Evolutionary conservation across 2,329 filamentous ascomycete species (phyloP).

Genomic region (Trichoderma polysporum): DNA sequence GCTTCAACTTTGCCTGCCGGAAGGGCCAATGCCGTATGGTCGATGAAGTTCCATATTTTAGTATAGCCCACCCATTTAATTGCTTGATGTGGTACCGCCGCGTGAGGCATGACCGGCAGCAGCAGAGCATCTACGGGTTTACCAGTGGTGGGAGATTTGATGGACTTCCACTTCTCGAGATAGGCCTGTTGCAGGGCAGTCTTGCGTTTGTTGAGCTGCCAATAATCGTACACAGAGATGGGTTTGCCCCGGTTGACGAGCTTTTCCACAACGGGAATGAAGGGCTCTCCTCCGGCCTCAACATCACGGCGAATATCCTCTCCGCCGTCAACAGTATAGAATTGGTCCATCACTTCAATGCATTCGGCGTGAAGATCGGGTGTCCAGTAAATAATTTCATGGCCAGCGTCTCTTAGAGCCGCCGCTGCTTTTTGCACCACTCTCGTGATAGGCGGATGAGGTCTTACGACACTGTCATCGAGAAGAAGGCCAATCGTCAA

Average conservation of each 20-base stretch:
- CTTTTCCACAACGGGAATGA: slow-evolving; percentile 57
- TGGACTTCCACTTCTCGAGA: not conserved
- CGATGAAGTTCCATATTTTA: not conserved
- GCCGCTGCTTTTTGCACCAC: slow-evolving; percentile 69
- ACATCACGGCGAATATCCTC: slow-evolving; percentile 42
- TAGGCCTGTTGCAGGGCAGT: not conserved
- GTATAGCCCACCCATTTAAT: not conserved
- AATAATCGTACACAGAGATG: slow-evolving; percentile 64
- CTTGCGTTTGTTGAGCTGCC: slow-evolving; percentile 50
- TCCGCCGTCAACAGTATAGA: not conserved
- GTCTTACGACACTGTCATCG: slow-evolving; percentile 54
- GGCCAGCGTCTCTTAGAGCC: slow-evolving; percentile 69
- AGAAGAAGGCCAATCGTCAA: not conserved
- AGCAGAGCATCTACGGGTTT: slow-evolving; percentile 16
- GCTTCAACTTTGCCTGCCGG: not conserved
- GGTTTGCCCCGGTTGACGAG: slow-evolving; percentile 51
- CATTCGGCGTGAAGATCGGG: not conserved
- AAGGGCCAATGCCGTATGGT: not conserved
- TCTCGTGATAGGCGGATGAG: slow-evolving; percentile 77
- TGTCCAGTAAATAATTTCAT: slow-evolving; percentile 65
- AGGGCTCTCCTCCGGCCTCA: slow-evolving; percentile 55
- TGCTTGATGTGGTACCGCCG: not conserved
- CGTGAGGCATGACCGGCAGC: not conserved
- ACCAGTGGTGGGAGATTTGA: slow-evolving; percentile 33
- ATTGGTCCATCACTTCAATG: not conserved